Base-by-base conservation (phyloP, 2,329 filamentous ascomycete species). In the Microsporum audouinii region DNA sequence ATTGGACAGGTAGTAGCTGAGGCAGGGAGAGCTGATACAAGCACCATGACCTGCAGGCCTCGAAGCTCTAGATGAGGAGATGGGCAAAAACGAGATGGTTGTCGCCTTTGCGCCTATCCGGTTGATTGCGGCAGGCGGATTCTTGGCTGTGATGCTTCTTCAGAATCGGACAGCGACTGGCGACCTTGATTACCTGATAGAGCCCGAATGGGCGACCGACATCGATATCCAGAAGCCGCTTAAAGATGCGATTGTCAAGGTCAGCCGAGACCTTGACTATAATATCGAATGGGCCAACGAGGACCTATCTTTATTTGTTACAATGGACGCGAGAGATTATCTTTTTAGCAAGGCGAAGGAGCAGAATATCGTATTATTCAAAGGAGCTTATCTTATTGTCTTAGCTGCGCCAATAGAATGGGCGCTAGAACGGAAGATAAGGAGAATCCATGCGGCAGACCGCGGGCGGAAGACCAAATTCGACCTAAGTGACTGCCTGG, bases 391-490 rank as follows among this genome's bases (percentile, higher is more conserved):
- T 49, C 59, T 73, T 3, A 62, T 66, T 31, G 63, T 72, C 33
- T 66, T 72, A 12, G 71, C 71, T 2, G 70, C 66, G 3, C 71
- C 71, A n/a, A 63, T 73, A 17, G 68, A 73, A 58, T 73, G 71
- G 71, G 70, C 70, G 1, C 63, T 73, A 3, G 71, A 73, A 59
- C 65, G 70, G n/a, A 73, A 73, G 49, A 56, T 73, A 34, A 63
- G 71, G 43, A 62, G 71, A 39, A 70, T 73, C 49, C 66, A 71
- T 59, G 60, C 63, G 23, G 64, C 62, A 3, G 59, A 64, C 4
- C 63, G 65, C 5, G 64, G 66, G 12, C 58, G 66, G 2, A 71
- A 71, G 58, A 62, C 63, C 6, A 66, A 64, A n/a, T 62, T 65
- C 3, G 71, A 73, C 62, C 64, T 71, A 49, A 62, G 60, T 12